These are phyloP conservation scores for Raffaelea deltoideospora DNA, from an alignment of 2,329 filamentous ascomycete species.

Conservation along the genomic window DNA sequence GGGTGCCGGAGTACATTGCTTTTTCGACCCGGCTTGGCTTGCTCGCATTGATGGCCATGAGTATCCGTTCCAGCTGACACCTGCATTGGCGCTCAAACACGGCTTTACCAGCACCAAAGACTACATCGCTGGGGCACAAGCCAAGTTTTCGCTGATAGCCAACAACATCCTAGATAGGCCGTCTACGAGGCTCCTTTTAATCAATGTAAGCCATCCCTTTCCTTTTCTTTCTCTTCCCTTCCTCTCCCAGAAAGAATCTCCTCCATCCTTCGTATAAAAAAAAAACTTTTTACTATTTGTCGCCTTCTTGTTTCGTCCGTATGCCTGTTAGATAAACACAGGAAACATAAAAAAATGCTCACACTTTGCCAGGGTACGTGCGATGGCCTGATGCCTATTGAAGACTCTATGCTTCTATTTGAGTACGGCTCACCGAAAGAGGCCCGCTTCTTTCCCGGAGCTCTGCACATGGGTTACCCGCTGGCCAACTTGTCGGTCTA, in stretches of 20 bases:
- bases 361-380: slow-evolving; percentile 34
- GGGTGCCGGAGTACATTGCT: slow-evolving; percentile 47
- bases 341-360: no score
- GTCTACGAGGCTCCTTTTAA: slow-evolving; percentile 40
- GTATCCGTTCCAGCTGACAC: slow-evolving; percentile 44
- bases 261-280: no score
- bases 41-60: slow-evolving; percentile 48
- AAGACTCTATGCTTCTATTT: slow-evolving; percentile 49
- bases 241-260: no score
- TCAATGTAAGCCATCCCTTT: slow-evolving; percentile 32
- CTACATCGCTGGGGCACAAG: slow-evolving; percentile 37
- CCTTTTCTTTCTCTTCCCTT: no score
- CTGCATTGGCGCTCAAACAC: slow-evolving; percentile 45
- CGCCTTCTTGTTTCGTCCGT: no score
- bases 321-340: no score
- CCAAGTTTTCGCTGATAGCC: slow-evolving; percentile 47
- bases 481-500: slow-evolving; percentile 40
- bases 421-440: slow-evolving; percentile 53
- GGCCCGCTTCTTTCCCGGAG: slow-evolving; percentile 44
- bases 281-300: no score
- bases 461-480: slow-evolving; percentile 55
- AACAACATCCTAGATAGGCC: slow-evolving; percentile 39
- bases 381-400: slow-evolving; percentile 53
- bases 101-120: slow-evolving; percentile 42
- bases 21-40: slow-evolving; percentile 45